Evolutionary conservation across 2,329 filamentous ascomycete genomes (phyloP), one percentile per base, ranked within the genome.

Genomic region (Teratosphaeria viscida): DNA sequence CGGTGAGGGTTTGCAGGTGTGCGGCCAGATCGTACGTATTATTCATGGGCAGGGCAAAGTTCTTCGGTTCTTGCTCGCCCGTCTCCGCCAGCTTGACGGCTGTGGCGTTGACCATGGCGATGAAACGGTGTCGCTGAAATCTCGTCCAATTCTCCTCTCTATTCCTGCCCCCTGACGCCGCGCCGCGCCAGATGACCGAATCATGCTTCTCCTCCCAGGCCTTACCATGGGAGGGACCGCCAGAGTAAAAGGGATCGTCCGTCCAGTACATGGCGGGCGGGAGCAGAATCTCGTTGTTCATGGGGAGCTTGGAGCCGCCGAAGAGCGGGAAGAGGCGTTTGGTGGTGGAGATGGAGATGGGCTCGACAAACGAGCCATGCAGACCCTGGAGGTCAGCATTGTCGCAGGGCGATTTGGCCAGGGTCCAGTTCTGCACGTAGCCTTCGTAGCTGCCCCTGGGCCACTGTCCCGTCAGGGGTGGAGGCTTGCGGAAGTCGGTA

Each of bases 111-210:
- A 85, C 81, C 84, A 90, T 87, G 54, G 84, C 78, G 1, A 90
- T 81, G 68, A 91, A 89, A 1, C 88, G 85, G 68, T 90, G 88
- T 3, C 88, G 83, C 63, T 91, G 87, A 67, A 90, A 90, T 0
- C 84, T 81, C 11, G 78, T 81, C 88, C 88, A 91, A 66, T 85
- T 90, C 32, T 79, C 71, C 29, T 68, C 67, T 26, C 68, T 73
- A 63, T 79, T 78, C 5, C 77, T 72, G 2, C 79, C 79, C 2
- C 79, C 79, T 3, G 74, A 75, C 6, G 77, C 78, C 6, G 70
- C 71, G 10, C 79, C 79, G 52, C 79, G 75, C 79, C 79, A 81
- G 12, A 79, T 68, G 16, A 76, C 62, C 3, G 66, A 67, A 54
- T 73, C 64, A 7, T 69, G 69, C 66, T 81, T 81, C 8, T 72